Conservation (phyloP, 179 eudicot genomes). For the Sideroxylon spinosum region DNA sequence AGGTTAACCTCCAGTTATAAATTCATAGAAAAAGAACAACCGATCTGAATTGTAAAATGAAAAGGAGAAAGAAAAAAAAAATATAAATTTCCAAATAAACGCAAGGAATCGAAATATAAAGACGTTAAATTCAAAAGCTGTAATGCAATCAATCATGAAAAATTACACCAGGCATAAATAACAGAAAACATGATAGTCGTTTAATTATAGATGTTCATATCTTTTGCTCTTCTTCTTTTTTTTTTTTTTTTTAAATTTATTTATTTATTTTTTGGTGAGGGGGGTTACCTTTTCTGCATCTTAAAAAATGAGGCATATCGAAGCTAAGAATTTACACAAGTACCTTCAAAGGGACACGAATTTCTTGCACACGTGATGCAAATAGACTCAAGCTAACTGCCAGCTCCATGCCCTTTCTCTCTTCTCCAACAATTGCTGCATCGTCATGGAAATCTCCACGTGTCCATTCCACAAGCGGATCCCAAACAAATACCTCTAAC, state of each 20-base stretch:
- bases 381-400: slow-evolving; percentile 99
- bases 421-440: slow-evolving; percentile 98
- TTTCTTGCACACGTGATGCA: slow-evolving; percentile 99
- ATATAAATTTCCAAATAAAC: slow-evolving; percentile 8
- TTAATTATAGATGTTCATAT: not conserved
- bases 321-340: slow-evolving; percentile 1
- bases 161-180: not conserved
- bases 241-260: not conserved
- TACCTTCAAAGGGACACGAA: slow-evolving; percentile 98
- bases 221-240: not conserved
- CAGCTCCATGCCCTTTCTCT: slow-evolving; percentile 98
- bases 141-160: not conserved
- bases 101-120: not conserved
- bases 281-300: not conserved
- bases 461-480: slow-evolving; percentile 99
- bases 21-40: not conserved
- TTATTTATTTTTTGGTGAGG: not conserved
- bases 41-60: not conserved
- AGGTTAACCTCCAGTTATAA: not conserved
- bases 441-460: slow-evolving; percentile 98
- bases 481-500: slow-evolving; percentile 96
- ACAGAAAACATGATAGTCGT: slow-evolving; percentile 4
- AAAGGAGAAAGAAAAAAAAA: not conserved
- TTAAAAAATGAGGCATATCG: not conserved
- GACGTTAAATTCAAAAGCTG: not conserved